A percentile compares a stretch with the other conserved stretches of the same genome.
Conservation (phyloP, 768 basidiomycete species). For the Boletus vinaceobasis region DNA sequence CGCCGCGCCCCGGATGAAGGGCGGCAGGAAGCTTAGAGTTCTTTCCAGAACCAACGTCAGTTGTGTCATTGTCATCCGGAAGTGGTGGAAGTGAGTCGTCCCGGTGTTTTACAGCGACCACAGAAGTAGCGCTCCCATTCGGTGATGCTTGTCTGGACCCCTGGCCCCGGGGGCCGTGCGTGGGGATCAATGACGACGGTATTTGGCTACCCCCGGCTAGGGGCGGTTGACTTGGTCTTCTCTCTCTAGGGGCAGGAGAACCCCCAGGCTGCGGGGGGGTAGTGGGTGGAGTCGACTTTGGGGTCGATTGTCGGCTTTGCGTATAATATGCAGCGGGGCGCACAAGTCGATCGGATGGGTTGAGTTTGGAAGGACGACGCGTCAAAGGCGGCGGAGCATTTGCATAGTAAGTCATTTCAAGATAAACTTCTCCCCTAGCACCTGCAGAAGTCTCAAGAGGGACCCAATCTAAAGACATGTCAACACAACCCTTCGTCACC, state of each 20-base stretch:
- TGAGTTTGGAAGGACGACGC: conserved; percentile 53
- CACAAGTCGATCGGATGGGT: conserved; percentile 47
- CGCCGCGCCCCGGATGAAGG: conserved; percentile 37
- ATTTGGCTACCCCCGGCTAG: conserved; percentile 5
- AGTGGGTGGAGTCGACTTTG: conserved; percentile 9
- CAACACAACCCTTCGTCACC: conserved; percentile 3
- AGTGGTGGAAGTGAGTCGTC: conserved; percentile 41
- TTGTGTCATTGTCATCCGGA: conserved; percentile 28
- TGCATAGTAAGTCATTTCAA: conserved; percentile 93
- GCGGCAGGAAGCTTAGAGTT: conserved; percentile 34
- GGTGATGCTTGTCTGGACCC: conserved; percentile 6
- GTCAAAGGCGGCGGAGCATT: conserved; percentile 55
- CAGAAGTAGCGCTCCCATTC: conserved; percentile 5
- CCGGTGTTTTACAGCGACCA: conserved; percentile 12
- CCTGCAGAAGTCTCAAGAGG: conserved; percentile 54
- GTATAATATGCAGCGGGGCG: conserved; percentile 34
- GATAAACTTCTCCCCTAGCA: conserved; percentile 79
- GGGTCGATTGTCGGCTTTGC: conserved; percentile 20
- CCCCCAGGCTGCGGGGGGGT: conserved; percentile 13
- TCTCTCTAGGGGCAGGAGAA: conserved; percentile 9
- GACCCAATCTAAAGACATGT: conserved; percentile 65
- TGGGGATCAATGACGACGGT: conserved; percentile 24
- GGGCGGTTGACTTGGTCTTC: conserved; percentile 6
- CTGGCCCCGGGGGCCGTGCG: conserved; percentile 9
- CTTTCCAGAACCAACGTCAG: conserved; percentile 22